A percentile compares a stretch with the other conserved stretches of the same genome.
Conservation (phyloP, 805 yeast genomes). For the Candida xyloterini region DNA sequence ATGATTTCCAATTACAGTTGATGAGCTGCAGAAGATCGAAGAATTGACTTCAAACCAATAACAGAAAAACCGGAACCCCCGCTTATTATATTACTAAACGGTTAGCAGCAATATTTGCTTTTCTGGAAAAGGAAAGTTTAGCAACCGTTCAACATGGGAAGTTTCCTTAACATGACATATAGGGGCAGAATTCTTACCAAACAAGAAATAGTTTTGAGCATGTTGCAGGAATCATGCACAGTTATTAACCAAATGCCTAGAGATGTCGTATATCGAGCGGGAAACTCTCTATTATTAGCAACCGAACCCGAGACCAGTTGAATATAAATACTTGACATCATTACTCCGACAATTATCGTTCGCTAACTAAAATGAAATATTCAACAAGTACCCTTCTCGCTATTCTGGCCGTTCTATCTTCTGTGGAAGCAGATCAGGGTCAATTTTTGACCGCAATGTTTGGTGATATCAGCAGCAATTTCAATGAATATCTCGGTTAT, state of each 20-base stretch:
- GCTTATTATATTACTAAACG: no score
- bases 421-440: slow-evolving; percentile 19
- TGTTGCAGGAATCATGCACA: not conserved
- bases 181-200: not conserved
- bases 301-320: not conserved
- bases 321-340: not conserved
- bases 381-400: slow-evolving; percentile 17
- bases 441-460: slow-evolving; percentile 36
- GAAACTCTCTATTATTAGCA: slow-evolving; percentile 1
- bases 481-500: slow-evolving; percentile 33
- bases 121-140: slow-evolving; percentile 5
- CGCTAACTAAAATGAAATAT: slow-evolving; percentile 23
- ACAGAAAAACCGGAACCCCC: no score
- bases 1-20: no score
- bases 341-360: not conserved
- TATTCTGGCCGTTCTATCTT: slow-evolving; percentile 21
- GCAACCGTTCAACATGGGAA: not conserved
- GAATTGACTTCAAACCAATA: slow-evolving; percentile 38
- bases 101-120: slow-evolving; percentile 5
- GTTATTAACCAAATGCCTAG: not conserved
- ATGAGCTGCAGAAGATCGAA: slow-evolving; percentile 53
- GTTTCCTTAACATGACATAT: no score
- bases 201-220: not conserved
- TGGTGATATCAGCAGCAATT: slow-evolving; percentile 35
- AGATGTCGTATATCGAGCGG: not conserved